Evolutionary conservation across 176 grass and related monocot species (phyloP).

Genomic region (Rhynchospora tenuis): DNA sequence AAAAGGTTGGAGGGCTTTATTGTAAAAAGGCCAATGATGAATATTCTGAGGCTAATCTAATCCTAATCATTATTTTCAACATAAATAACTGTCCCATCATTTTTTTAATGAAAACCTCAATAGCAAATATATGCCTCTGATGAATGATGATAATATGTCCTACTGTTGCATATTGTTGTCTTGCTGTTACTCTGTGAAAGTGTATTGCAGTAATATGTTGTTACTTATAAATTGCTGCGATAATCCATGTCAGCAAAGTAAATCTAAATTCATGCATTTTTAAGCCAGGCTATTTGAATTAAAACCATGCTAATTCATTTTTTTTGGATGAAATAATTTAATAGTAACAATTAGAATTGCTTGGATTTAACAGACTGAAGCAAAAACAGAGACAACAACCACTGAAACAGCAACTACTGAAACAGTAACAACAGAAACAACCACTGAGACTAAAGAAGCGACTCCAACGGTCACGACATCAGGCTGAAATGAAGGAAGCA

Average conservation of each 20-base stretch:
- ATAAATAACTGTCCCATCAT: too few species aligned
- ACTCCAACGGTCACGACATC: not conserved
- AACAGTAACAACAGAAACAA: not conserved
- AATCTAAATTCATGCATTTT: too few species aligned
- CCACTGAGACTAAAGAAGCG: not conserved
- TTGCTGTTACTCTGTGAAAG: not conserved
- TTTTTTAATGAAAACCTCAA: too few species aligned
- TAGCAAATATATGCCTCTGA: too few species aligned
- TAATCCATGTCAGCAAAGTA: not conserved
- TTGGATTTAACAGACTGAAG: slow-evolving; percentile 2
- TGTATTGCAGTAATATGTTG: not conserved
- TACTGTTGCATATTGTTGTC: not conserved
- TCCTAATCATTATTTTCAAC: too few species aligned
- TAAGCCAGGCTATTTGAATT: not conserved
- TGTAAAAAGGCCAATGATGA: too few species aligned
- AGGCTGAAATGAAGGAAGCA: not conserved
- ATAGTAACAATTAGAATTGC: not conserved
- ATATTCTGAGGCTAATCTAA: too few species aligned
- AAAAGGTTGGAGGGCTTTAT: too few species aligned
- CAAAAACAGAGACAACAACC: not conserved
- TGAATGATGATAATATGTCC: too few species aligned
- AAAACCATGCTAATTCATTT: not conserved
- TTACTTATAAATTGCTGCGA: not conserved
- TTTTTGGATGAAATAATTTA: not conserved
- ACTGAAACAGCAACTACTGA: not conserved